Percentiles rank a stretch among this genome's conserved stretches.
Evolutionary conservation across 2,329 filamentous ascomycete species (phyloP).

Genomic region (Ilyonectria destructans): DNA sequence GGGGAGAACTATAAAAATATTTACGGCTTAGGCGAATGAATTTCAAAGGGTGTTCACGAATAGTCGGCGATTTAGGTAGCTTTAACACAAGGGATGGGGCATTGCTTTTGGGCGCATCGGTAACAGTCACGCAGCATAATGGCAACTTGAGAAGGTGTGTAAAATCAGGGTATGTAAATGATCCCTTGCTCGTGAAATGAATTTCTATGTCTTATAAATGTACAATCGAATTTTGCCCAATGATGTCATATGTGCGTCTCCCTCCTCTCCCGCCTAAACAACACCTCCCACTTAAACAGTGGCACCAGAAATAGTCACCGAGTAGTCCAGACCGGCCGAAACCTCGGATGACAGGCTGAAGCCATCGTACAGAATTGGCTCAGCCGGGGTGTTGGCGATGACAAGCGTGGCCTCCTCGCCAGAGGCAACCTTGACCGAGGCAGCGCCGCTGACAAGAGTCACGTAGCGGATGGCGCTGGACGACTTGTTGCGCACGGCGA

Average conservation of each 20-base stretch:
- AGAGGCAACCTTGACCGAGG: slow-evolving; percentile 51
- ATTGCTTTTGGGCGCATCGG: too few species aligned
- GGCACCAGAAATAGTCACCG: slow-evolving; percentile 54
- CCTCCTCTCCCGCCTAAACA: background rate
- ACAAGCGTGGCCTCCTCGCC: slow-evolving; percentile 63
- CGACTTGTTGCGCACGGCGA: slow-evolving; percentile 56
- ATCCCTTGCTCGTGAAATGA: background rate
- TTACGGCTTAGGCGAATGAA: background rate
- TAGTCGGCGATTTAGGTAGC: background rate
- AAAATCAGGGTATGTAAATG: background rate
- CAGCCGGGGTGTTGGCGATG: slow-evolving; percentile 64
- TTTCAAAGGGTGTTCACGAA: background rate
- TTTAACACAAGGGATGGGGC: background rate
- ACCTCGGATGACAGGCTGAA: slow-evolving; percentile 58
- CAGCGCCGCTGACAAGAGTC: slow-evolving; percentile 54
- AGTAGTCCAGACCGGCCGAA: slow-evolving; percentile 58
- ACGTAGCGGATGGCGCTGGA: slow-evolving; percentile 55
- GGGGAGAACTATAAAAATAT: slow-evolving; percentile 17
- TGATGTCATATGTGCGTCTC: background rate
- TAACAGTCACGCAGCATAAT: too few species aligned
- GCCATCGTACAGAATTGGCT: slow-evolving; percentile 62
- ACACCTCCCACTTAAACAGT: slow-evolving; percentile 31
- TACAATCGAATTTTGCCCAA: background rate
- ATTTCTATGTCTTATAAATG: background rate
- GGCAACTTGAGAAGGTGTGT: too few species aligned